A percentile compares a stretch with the other conserved stretches of the same genome.
Evolutionary conservation across 2,329 filamentous ascomycete species (phyloP).

Genomic region (Aspergillus sp.): DNA sequence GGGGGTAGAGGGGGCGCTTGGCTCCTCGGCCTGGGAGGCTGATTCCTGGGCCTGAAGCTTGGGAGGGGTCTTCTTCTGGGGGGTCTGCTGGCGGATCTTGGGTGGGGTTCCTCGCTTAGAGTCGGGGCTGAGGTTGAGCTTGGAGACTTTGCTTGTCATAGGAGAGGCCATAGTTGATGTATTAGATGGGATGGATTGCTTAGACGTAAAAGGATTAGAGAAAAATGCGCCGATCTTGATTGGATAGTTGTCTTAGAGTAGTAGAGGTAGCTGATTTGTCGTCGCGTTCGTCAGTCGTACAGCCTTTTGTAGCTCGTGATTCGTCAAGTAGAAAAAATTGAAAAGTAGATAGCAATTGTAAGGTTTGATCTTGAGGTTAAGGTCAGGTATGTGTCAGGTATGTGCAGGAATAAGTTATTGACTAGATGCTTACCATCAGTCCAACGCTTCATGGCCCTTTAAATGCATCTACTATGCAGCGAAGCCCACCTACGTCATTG

Average conservation of each 20-base stretch:
- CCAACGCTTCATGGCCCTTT: not conserved
- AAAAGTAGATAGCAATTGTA: not conserved
- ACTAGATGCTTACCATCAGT: not conserved
- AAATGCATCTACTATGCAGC: not conserved
- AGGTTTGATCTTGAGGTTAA: not conserved
- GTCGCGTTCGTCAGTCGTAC: not conserved
- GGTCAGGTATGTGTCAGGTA: not conserved
- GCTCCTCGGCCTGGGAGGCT: conserved; percentile 23
- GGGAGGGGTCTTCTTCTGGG: conserved; percentile 24
- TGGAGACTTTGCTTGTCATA: conserved; percentile 1
- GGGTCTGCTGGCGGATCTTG: conserved; percentile 26
- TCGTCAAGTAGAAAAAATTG: not conserved
- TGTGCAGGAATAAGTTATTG: not conserved
- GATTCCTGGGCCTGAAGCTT: conserved; percentile 26
- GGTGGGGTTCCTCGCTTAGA: conserved; percentile 25
- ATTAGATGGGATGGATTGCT: conserved; percentile 13
- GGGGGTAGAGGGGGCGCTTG: conserved; percentile 1
- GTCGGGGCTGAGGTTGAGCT: conserved; percentile 8
- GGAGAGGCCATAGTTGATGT: not conserved
- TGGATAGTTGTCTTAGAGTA: not conserved
- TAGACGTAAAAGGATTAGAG: not conserved
- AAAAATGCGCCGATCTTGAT: not conserved
- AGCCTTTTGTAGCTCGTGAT: not conserved
- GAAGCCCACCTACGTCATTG: not conserved
- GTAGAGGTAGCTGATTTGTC: not conserved